Conservation (phyloP, 208 protist genomes). For the Angomonas desouzai region DNA sequence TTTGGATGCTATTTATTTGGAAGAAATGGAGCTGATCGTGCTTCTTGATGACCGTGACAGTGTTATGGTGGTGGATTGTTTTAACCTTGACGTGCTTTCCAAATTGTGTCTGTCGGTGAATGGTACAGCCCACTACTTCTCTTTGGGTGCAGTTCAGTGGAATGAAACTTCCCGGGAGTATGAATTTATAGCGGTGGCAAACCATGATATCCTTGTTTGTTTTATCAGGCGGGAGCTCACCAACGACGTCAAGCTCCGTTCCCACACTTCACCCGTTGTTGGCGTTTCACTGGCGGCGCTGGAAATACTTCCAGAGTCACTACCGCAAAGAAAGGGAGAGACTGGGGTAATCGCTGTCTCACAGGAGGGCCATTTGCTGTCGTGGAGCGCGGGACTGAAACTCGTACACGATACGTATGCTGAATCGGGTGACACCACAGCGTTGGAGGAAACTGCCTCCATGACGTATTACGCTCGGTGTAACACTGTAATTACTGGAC, state of each 20-base stretch:
- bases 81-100: not conserved
- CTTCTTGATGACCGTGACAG: conserved; percentile 4
- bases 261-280: not conserved
- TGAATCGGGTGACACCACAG: not conserved
- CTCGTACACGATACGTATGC: not conserved
- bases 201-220: not conserved
- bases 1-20: conserved; percentile 3
- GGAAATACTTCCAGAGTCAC: not conserved
- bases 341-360: not conserved
- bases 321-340: not conserved
- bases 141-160: not conserved
- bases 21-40: not conserved
- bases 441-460: not conserved
- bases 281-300: not conserved
- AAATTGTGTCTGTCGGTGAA: not conserved
- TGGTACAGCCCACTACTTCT: not conserved
- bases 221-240: not conserved
- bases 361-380: not conserved
- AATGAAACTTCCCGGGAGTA: not conserved
- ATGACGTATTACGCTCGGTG: not conserved
- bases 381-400: not conserved
- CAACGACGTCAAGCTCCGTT: not conserved
- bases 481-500: conserved; percentile 27
- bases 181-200: not conserved
- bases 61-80: conserved; percentile 1